Conservation (phyloP, 2,329 filamentous ascomycete species). For the Fusarium penzigii region DNA sequence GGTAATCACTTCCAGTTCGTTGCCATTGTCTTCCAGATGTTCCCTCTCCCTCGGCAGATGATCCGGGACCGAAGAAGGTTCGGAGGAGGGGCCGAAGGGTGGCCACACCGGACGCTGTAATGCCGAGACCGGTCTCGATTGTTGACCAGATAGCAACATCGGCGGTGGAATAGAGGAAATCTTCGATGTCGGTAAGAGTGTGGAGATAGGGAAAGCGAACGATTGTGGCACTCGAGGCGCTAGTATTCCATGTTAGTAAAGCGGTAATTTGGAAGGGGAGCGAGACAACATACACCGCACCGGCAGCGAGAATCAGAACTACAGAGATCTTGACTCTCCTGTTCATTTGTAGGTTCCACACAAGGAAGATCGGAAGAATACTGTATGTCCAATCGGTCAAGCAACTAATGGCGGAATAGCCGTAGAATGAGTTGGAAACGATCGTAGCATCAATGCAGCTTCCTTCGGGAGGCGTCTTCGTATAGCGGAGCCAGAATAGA, state of each 20-base stretch:
- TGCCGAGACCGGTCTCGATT: slow-evolving; percentile 44
- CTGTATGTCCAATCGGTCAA: slow-evolving; percentile 42
- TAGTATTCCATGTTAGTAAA: too few relatives aligned
- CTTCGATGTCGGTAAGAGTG: slow-evolving; percentile 36
- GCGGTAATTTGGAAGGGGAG: too few relatives aligned
- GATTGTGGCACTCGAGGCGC: slow-evolving; percentile 41
- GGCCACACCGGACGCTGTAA: slow-evolving; percentile 41
- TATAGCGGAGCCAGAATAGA: slow-evolving; percentile 39
- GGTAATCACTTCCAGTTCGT: slow-evolving; percentile 18
- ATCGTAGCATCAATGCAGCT: slow-evolving; percentile 32
- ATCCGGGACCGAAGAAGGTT: slow-evolving; percentile 13
- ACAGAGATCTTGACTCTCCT: slow-evolving; percentile 40
- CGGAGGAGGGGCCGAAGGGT: slow-evolving; percentile 41
- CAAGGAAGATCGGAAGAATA: slow-evolving; percentile 41
- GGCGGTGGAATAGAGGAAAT: slow-evolving; percentile 46
- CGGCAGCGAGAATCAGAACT: slow-evolving; percentile 32
- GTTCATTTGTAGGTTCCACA: slow-evolving; percentile 44
- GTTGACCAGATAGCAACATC: slow-evolving; percentile 49
- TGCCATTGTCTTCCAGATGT: slow-evolving; percentile 23
- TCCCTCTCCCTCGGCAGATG: slow-evolving; percentile 12
- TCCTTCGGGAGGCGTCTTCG: slow-evolving; percentile 28
- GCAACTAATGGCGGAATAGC: slow-evolving; percentile 41
- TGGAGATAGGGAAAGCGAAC: slow-evolving; percentile 45
- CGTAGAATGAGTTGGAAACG: slow-evolving; percentile 35
- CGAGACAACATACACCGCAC: slow-evolving; percentile 17